Evolutionary conservation across 2,329 filamentous ascomycete genomes (phyloP).

Genomic region (Botrytis porri): DNA sequence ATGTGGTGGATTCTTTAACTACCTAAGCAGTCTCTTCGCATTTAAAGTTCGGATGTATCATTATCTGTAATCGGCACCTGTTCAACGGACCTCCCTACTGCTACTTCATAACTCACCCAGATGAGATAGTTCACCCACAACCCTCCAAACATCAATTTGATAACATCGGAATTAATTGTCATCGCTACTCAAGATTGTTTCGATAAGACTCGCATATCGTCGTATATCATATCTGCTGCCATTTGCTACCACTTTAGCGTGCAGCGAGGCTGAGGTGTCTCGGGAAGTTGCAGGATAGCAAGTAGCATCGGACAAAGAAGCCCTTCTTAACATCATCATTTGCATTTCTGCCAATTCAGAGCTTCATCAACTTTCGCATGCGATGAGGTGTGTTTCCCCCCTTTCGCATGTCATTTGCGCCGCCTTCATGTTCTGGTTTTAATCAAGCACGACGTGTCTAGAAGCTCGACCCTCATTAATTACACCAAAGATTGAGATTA

Average conservation of each 20-base stretch:
- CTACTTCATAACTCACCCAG: not conserved
- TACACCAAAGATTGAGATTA: constrained; percentile 8
- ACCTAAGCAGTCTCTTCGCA: not conserved
- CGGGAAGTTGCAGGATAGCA: constrained; percentile 31
- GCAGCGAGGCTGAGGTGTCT: constrained; percentile 34
- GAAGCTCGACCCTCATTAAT: constrained; percentile 7
- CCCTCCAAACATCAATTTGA: not conserved
- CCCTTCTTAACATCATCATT: constrained; percentile 9
- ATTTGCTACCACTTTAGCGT: not conserved
- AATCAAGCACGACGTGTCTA: not conserved
- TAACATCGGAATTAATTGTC: not conserved
- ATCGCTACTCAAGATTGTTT: not conserved
- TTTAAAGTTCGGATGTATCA: not conserved
- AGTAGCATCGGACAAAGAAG: constrained; percentile 21
- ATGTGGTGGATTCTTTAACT: not conserved
- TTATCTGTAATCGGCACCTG: constrained; percentile 10
- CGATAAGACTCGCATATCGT: not conserved
- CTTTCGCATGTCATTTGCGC: not conserved
- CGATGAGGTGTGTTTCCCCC: constrained; percentile 17
- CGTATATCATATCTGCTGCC: not conserved
- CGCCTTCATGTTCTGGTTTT: not conserved
- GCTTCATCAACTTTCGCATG: constrained; percentile 9
- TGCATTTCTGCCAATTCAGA: not conserved
- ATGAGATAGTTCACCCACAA: not conserved
- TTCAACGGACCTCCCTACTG: not conserved